These are phyloP conservation scores for Colletotrichum gloeosporioides DNA, from an alignment of 2,329 filamentous ascomycete species.

Conservation along the genomic window DNA sequence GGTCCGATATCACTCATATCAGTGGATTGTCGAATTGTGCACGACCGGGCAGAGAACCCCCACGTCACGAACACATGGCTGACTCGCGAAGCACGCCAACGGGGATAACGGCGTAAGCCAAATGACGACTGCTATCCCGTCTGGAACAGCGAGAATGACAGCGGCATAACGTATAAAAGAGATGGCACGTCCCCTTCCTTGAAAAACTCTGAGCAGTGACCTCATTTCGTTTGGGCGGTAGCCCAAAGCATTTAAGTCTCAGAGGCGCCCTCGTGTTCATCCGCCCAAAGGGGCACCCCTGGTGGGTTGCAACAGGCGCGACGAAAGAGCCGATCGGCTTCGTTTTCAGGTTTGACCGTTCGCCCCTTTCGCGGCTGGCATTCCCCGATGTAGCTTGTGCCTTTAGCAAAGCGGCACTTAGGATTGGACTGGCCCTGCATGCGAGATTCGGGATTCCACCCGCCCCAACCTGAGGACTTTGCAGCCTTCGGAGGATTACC, in stretches of 20 bases:
- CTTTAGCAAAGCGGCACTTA: neutral
- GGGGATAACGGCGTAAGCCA: neutral
- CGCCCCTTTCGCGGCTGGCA: neutral
- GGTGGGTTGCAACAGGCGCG: neutral
- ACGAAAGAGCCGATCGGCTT: neutral
- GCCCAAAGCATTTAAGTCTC: neutral
- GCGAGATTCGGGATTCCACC: slow-evolving; percentile 13
- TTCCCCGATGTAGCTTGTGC: neutral
- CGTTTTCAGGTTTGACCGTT: neutral
- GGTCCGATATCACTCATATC: neutral
- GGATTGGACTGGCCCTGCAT: neutral
- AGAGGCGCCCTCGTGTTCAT: neutral
- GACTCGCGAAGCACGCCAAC: slow-evolving; percentile 4
- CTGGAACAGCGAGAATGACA: neutral
- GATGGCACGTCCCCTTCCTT: neutral
- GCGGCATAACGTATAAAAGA: neutral
- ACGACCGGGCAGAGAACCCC: neutral
- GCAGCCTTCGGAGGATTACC: slow-evolving; percentile 6
- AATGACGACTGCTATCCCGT: neutral
- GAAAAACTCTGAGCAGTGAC: neutral
- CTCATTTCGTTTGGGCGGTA: neutral
- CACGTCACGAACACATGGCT: slow-evolving; percentile 15
- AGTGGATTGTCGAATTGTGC: neutral
- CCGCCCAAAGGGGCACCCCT: neutral
- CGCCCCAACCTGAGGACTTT: neutral